Conservation (phyloP, 192 early-diverging fungal genomes). For the Mycoemilia scoparia region DNA sequence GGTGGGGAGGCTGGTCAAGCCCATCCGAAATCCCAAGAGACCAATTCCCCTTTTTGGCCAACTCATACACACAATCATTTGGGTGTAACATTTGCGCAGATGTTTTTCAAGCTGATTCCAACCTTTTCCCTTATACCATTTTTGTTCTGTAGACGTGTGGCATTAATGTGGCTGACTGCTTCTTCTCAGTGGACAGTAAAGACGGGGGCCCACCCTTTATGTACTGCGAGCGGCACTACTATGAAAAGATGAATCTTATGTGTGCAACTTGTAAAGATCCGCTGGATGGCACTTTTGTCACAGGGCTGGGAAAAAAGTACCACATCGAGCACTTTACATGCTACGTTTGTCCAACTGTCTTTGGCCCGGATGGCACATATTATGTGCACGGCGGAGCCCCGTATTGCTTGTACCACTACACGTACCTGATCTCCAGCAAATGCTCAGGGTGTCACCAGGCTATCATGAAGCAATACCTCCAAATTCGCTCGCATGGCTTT, state of each 20-base stretch:
- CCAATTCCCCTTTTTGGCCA: not conserved
- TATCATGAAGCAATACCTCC: conserved; percentile 91
- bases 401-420: conserved; percentile 93
- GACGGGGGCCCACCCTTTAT: conserved; percentile 18
- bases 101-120: not conserved
- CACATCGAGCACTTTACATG: conserved; percentile 98
- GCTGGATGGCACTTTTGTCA: conserved; percentile 78
- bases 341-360: conserved; percentile 73
- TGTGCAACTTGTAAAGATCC: conserved; percentile 66
- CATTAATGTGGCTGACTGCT: conserved; percentile 17
- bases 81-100: not conserved
- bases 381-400: conserved; percentile 87
- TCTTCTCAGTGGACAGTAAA: conserved; percentile 14
- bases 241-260: conserved; percentile 25
- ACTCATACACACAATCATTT: not conserved
- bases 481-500: conserved; percentile 57
- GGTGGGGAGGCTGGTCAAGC: not conserved
- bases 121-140: not conserved
- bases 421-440: conserved; percentile 66
- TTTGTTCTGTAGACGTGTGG: conserved; percentile 10
- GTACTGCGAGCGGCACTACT: conserved; percentile 19
- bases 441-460: conserved; percentile 94
- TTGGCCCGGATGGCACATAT: conserved; percentile 89
- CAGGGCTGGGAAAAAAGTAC: conserved; percentile 81
- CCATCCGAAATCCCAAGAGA: not conserved